Conservation (phyloP, 1,139 yeast species). For the Saccharomyces hybrid region DNA sequence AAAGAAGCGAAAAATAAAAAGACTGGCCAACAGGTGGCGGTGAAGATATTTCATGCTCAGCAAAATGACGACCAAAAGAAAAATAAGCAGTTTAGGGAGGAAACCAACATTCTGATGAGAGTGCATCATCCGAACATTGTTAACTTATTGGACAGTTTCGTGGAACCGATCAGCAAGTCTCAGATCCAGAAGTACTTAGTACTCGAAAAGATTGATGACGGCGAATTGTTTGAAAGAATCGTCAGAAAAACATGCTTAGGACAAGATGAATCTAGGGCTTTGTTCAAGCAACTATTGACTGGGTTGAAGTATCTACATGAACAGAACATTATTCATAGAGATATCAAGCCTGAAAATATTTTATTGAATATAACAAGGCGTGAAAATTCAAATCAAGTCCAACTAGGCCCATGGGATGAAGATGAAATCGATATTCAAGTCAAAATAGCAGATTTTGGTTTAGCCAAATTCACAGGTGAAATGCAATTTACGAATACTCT, state of each 20-base stretch:
- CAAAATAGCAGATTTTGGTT: slow-evolving; percentile 74
- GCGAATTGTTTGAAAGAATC: slow-evolving; percentile 66
- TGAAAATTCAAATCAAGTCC: slow-evolving; percentile 33
- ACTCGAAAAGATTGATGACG: slow-evolving; percentile 64
- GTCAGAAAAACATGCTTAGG: slow-evolving; percentile 53
- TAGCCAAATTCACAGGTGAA: slow-evolving; percentile 75
- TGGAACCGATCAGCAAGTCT: slow-evolving; percentile 55
- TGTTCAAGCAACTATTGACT: slow-evolving; percentile 52
- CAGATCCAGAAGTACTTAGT: slow-evolving; percentile 59
- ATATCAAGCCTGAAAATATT: slow-evolving; percentile 72
- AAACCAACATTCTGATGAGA: slow-evolving; percentile 56
- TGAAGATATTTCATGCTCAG: slow-evolving; percentile 69
- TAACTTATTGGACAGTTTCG: slow-evolving; percentile 53
- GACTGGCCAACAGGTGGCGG: slow-evolving; percentile 59
- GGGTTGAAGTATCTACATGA: slow-evolving; percentile 59
- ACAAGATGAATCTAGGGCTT: slow-evolving; percentile 54
- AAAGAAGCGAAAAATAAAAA: slow-evolving; percentile 55
- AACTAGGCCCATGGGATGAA: slow-evolving; percentile 67
- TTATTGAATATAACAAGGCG: slow-evolving; percentile 51
- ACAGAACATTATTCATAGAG: slow-evolving; percentile 63
- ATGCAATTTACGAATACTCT: slow-evolving; percentile 65
- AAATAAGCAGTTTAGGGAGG: slow-evolving; percentile 51
- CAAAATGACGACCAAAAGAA: slow-evolving; percentile 43
- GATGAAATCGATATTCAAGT: slow-evolving; percentile 56
- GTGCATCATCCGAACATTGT: slow-evolving; percentile 67